Evolutionary conservation across 2,329 filamentous ascomycete genomes (phyloP).

Genomic region (Arthrobotrys sphaeroides): DNA sequence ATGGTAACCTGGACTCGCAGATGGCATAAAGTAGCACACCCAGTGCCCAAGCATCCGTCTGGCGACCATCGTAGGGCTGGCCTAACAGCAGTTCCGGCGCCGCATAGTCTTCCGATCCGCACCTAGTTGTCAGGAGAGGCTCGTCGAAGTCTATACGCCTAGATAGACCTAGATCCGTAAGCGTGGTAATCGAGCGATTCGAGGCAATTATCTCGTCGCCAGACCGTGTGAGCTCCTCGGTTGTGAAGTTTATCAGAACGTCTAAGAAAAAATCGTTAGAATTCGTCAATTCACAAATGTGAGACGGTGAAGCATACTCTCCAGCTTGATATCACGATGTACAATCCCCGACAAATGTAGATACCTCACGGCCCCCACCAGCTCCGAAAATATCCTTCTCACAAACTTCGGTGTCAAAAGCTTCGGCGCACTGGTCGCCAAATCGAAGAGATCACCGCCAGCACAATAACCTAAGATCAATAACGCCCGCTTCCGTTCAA

Average conservation of each 20-base stretch:
- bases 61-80: conserved; percentile 89
- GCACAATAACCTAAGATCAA: conserved; percentile 91
- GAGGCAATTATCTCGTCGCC: conserved; percentile 73
- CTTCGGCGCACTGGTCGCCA: conserved; percentile 74
- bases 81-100: conserved; percentile 96
- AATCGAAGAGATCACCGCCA: conserved; percentile 92
- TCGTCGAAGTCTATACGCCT: conserved; percentile 80
- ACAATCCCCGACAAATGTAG: conserved; percentile 87
- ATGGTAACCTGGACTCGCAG: conserved; percentile 90
- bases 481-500: conserved; percentile 81
- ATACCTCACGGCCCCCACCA: conserved; percentile 85
- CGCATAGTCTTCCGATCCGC: conserved; percentile 95
- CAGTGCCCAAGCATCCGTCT: conserved; percentile 93
- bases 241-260: conserved; percentile 85
- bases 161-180: conserved; percentile 91
- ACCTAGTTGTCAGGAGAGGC: conserved; percentile 89
- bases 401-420: conserved; percentile 73
- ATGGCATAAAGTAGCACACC: conserved; percentile 93
- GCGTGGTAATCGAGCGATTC: conserved; percentile 82
- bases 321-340: conserved; percentile 96
- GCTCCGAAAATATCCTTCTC: conserved; percentile 86
- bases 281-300: conserved; percentile 38
- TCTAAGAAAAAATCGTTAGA: conserved; percentile 66
- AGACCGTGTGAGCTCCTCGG: conserved; percentile 67
- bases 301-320: conserved; percentile 73